Percentiles rank a stretch among this genome's conserved stretches.
These are phyloP conservation scores for Coemansia erecta DNA, from an alignment of 192 early-diverging fungal species.

Conservation along the genomic window DNA sequence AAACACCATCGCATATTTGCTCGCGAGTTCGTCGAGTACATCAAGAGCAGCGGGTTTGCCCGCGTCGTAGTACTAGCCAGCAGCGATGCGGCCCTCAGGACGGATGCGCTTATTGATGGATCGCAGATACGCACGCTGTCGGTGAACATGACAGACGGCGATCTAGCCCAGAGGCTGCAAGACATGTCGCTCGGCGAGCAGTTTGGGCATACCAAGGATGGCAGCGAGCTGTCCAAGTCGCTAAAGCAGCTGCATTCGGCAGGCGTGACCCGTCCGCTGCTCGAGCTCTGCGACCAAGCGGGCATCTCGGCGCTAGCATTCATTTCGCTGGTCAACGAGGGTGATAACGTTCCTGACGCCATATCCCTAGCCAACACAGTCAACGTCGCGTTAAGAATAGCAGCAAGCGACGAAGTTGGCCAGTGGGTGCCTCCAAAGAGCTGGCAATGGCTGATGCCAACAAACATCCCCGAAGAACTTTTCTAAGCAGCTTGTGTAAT, in stretches of 20 bases:
- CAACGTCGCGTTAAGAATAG: conserved; percentile 28
- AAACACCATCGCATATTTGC: conserved; percentile 53
- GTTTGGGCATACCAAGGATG: not conserved
- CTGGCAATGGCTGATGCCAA: conserved; percentile 48
- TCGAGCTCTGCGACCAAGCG: conserved; percentile 40
- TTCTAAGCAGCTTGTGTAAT: conserved; percentile 5
- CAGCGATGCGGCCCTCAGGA: conserved; percentile 63
- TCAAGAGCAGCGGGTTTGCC: conserved; percentile 52
- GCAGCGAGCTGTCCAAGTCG: conserved; percentile 14
- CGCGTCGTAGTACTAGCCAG: conserved; percentile 63
- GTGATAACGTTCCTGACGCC: conserved; percentile 71
- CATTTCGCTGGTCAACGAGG: conserved; percentile 68
- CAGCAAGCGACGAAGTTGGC: conserved; percentile 1
- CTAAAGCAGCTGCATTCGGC: conserved; percentile 58
- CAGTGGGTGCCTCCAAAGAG: conserved; percentile 37
- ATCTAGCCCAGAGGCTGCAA: conserved; percentile 23
- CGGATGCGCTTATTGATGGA: conserved; percentile 61
- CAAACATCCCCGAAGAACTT: conserved; percentile 20
- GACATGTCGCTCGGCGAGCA: conserved; percentile 26
- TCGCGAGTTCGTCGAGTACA: conserved; percentile 58
- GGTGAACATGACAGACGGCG: conserved; percentile 52
- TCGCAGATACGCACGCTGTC: conserved; percentile 47
- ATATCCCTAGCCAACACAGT: conserved; percentile 59
- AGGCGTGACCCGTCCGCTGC: conserved; percentile 59
- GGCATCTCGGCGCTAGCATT: conserved; percentile 50